These are phyloP conservation scores for Penicillium freii DNA, from an alignment of 2,329 filamentous ascomycete genomes.

Conservation along the genomic window DNA sequence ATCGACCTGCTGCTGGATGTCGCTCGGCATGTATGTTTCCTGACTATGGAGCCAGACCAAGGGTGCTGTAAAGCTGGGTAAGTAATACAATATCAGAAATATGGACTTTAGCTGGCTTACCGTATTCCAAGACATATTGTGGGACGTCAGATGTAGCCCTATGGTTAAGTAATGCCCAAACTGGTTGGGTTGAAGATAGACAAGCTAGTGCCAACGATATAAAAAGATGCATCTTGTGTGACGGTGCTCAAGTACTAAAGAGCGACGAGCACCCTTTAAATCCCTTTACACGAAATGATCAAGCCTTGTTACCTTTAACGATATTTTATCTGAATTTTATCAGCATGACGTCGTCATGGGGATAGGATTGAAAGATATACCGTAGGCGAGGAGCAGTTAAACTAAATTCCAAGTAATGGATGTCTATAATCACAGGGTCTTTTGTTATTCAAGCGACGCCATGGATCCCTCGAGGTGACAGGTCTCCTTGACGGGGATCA, in stretches of 20 bases:
- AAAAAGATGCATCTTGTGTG: slow-evolving; percentile 7
- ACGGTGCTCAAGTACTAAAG: background rate
- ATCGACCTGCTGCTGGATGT: slow-evolving; percentile 47
- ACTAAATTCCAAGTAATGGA: background rate
- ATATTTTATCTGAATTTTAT: slow-evolving; percentile 2
- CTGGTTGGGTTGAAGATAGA: slow-evolving; percentile 4
- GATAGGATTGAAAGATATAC: background rate
- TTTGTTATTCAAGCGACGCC: background rate
- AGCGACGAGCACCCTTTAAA: background rate
- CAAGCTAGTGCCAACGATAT: slow-evolving; percentile 8
- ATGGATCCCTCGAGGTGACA: background rate
- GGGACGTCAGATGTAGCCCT: slow-evolving; percentile 34
- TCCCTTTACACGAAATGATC: background rate
- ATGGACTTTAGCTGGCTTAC: slow-evolving; percentile 25
- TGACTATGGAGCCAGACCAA: slow-evolving; percentile 51
- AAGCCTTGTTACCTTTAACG: background rate
- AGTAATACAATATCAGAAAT: background rate
- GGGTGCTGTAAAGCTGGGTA: slow-evolving; percentile 42
- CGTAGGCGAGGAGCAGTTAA: background rate
- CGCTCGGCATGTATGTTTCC: slow-evolving; percentile 52
- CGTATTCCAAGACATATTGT: slow-evolving; percentile 47
- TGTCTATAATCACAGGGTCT: background rate
- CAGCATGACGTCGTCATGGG: slow-evolving; percentile 9
- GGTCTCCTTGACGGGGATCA: background rate
- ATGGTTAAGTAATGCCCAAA: background rate